These are phyloP conservation scores for Lentinula sp. DNA, from an alignment of 768 basidiomycete genomes.

Conservation along the genomic window DNA sequence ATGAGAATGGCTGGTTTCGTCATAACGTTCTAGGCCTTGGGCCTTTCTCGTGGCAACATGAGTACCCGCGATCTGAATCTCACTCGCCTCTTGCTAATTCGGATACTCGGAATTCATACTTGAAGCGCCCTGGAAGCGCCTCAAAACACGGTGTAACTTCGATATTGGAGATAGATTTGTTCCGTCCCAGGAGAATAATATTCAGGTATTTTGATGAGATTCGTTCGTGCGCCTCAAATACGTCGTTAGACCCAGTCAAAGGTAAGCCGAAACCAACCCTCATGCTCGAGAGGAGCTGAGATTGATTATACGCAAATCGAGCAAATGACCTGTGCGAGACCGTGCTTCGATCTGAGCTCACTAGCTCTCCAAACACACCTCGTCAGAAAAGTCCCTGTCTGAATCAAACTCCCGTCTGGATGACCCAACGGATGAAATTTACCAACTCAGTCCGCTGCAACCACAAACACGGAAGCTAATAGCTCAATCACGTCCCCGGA, in stretches of 20 bases:
- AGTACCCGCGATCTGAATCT: no score
- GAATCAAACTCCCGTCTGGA: conserved; percentile 40
- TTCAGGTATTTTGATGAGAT: conserved; percentile 55
- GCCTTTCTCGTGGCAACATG: no score
- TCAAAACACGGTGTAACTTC: conserved; percentile 33
- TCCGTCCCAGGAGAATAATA: conserved; percentile 50
- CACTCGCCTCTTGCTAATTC: no score
- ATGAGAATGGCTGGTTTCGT: no score
- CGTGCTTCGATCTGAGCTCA: conserved; percentile 43
- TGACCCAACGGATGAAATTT: conserved; percentile 58
- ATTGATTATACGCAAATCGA: conserved; percentile 32
- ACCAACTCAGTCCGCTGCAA: conserved; percentile 62
- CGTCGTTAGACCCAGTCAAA: neutral
- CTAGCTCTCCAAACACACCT: conserved; percentile 8
- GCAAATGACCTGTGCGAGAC: conserved; percentile 47
- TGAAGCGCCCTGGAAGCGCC: no score
- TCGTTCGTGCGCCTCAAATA: conserved; percentile 22
- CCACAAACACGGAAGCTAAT: conserved; percentile 55
- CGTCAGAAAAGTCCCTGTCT: conserved; percentile 28
- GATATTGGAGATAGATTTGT: conserved; percentile 56
- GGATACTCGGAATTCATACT: no score
- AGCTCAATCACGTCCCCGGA: conserved; percentile 51
- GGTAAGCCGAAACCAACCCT: neutral
- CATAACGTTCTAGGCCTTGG: no score
- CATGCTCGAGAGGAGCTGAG: neutral